These are phyloP conservation scores for Microcos paniculata DNA, from an alignment of 345 rosid species.

Conservation along the genomic window DNA sequence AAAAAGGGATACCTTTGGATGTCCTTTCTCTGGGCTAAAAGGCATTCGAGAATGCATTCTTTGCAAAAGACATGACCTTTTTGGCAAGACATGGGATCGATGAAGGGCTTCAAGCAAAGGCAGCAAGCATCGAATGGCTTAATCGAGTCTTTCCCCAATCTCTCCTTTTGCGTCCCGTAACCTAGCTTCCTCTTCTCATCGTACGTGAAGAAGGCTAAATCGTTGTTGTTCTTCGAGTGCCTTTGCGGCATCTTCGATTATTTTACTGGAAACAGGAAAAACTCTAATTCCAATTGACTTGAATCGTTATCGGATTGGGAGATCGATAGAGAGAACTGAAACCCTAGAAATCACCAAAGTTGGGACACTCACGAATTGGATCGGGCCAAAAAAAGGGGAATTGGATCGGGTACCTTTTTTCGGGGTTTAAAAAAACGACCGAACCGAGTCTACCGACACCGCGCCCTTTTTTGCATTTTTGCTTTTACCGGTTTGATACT, in stretches of 20 bases:
- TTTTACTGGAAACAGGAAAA: background rate
- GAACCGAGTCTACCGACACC: background rate
- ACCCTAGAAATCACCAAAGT: conserved; percentile 29
- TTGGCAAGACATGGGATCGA: conserved; percentile 87
- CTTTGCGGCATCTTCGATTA: conserved; percentile 78
- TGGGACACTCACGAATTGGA: background rate
- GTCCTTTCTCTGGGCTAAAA: conserved; percentile 86
- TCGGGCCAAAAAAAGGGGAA: background rate
- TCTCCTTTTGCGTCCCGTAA: conserved; percentile 93
- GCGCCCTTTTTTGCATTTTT: too few relatives aligned
- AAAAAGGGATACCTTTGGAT: conserved; percentile 55
- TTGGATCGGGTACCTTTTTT: background rate
- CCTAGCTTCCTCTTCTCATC: conserved; percentile 95
- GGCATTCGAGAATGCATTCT: conserved; percentile 89
- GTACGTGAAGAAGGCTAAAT: conserved; percentile 95
- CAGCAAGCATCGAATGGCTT: conserved; percentile 95
- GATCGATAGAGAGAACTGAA: background rate
- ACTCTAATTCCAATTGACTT: background rate
- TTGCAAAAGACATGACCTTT: conserved; percentile 90
- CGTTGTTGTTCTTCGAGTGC: conserved; percentile 97
- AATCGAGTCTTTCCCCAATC: conserved; percentile 90
- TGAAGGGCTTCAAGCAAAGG: conserved; percentile 90
- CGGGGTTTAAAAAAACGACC: too few relatives aligned
- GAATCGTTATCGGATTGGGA: background rate
- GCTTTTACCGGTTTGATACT: too few relatives aligned